Percentiles rank a stretch among this genome's conserved stretches.
These are phyloP conservation scores for Dactylis glomerata DNA, from an alignment of 176 grass and related monocot species.

Conservation along the genomic window DNA sequence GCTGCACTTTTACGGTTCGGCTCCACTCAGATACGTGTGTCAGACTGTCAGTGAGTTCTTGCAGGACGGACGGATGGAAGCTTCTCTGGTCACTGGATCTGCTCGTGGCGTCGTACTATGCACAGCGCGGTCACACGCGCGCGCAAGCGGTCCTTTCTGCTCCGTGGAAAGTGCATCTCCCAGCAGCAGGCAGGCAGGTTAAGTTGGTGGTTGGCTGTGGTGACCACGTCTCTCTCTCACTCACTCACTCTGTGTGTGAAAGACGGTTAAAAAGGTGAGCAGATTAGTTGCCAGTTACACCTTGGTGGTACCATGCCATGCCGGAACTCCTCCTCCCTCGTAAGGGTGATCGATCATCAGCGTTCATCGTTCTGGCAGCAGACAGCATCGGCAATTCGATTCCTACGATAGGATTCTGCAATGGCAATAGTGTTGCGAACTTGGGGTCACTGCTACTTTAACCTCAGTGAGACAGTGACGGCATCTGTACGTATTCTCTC, in stretches of 20 bases:
- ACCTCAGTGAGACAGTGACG: too few relatives aligned
- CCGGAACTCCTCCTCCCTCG: background rate
- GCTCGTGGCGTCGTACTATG: background rate
- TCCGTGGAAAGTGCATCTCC: slow-evolving; percentile 29
- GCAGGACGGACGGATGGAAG: slow-evolving; percentile 27
- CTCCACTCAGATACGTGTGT: slow-evolving; percentile 55
- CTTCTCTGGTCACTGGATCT: slow-evolving; percentile 14
- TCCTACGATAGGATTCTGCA: background rate
- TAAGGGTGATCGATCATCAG: background rate
- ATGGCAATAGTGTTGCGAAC: background rate
- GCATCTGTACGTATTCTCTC: too few relatives aligned
- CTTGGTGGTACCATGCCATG: background rate
- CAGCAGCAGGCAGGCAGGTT: background rate
- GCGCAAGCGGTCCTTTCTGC: background rate
- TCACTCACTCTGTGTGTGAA: slow-evolving; percentile 3
- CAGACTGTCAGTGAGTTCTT: slow-evolving; percentile 51
- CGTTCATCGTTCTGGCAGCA: background rate
- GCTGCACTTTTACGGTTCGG: slow-evolving; percentile 41
- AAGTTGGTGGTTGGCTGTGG: slow-evolving; percentile 15
- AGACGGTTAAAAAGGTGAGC: background rate
- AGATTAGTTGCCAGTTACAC: slow-evolving; percentile 6
- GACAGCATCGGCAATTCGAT: background rate
- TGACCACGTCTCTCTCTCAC: slow-evolving; percentile 17
- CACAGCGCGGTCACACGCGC: background rate
- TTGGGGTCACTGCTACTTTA: too few relatives aligned